Percentiles rank a stretch among this genome's conserved stretches.
These are phyloP conservation scores for Aspergillus udagawae DNA, from an alignment of 2,329 filamentous ascomycete genomes.

Conservation along the genomic window DNA sequence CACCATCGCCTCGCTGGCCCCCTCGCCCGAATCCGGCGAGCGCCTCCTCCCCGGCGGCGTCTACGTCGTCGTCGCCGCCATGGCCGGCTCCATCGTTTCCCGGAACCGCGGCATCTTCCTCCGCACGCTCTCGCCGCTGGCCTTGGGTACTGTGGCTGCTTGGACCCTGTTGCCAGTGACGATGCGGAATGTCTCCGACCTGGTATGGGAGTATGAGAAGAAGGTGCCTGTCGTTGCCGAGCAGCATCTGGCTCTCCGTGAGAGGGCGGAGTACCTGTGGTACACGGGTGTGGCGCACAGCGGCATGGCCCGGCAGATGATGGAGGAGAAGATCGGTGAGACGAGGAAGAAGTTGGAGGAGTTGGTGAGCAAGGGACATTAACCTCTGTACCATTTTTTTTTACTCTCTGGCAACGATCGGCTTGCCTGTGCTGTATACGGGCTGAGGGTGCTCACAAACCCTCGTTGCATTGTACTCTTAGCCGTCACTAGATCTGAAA, in stretches of 20 bases:
- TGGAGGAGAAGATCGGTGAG: conserved; percentile 75
- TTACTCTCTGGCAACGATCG: neutral
- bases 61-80: conserved; percentile 89
- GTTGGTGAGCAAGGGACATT: conserved; percentile 90
- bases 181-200: conserved; percentile 79
- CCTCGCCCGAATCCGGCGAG: conserved; percentile 79
- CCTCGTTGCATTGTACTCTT: neutral
- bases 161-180: conserved; percentile 85
- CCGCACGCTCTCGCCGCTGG: conserved; percentile 69
- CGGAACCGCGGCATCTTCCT: conserved; percentile 83
- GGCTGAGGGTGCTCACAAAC: neutral
- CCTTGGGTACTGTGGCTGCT: conserved; percentile 76
- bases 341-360: conserved; percentile 75
- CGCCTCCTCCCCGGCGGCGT: conserved; percentile 82
- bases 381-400: conserved; percentile 26
- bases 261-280: conserved; percentile 65
- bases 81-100: conserved; percentile 89
- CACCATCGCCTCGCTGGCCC: conserved; percentile 84
- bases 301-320: conserved; percentile 64
- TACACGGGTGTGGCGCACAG: conserved; percentile 72
- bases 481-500: conserved; percentile 17
- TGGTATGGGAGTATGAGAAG: conserved; percentile 92
- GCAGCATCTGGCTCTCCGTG: conserved; percentile 68
- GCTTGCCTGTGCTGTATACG: neutral
- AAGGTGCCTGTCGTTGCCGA: conserved; percentile 78